Base-by-base conservation (phyloP, 1,284 basidiomycete genomes). In the Irpex sp. region DNA sequence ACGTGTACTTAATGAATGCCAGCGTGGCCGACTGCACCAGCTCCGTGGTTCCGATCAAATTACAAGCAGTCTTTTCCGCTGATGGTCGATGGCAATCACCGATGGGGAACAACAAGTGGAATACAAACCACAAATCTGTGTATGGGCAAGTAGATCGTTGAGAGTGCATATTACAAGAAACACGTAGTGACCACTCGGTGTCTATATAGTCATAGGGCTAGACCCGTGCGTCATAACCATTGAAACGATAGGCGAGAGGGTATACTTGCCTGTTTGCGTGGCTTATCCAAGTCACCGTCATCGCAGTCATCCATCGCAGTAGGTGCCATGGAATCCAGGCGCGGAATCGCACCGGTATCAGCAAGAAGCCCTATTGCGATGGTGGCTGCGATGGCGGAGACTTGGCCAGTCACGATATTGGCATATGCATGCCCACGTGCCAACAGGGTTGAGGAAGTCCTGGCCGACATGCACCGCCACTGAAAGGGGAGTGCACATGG, bases 241-340 rank as follows among this genome's bases (percentile, higher is more conserved):
- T 11, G 19, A 3, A 49, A 47, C 65, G 61, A 44, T 65, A 60
- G 49, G 47, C 61, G 62, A 66, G 63, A 62, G 48, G 59, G 58
- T 57, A 64, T 48, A 55, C 60, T 66, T 57, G 62, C 58, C 55
- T 64, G 52, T 60, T 34, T 5, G 7, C 49, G 17, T 19, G 49
- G 15, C 19, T 51, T 17, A n/a, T 6, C 54, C 34, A 31, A 56
- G 68, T 66, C 63, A 82, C 78, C 81, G 75, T 76, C 77, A 77
- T 80, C 81, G 85, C 84, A 87, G 85, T 87, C 85, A 86, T 87
- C 86, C 86, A 87, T 87, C 85, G 86, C 86, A 87, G 81, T 83
- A 85, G 76, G 78, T 78, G 74, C 49, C 70, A 65, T 70, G 63
- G 69, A 64, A 65, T 26, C 65, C 61, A 68, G 66, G 66, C 68